Evolutionary conservation across 2,329 filamentous ascomycete genomes (phyloP).

Genomic region (Aotearoamyces nothofagi): DNA sequence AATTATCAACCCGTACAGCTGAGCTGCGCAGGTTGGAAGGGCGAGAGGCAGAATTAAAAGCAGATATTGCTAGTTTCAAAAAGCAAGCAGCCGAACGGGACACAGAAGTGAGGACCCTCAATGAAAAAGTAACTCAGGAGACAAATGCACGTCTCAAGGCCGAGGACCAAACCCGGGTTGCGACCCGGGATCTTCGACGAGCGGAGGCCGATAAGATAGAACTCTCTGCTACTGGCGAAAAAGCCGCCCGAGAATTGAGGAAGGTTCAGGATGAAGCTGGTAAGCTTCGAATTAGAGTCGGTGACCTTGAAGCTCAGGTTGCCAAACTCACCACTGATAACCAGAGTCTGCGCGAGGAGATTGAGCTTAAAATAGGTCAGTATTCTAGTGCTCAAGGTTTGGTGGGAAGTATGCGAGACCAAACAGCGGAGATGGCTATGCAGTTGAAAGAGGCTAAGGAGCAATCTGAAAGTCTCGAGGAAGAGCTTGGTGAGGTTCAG

Average conservation of each 20-base stretch:
- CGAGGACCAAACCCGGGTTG: slow-evolving; percentile 63
- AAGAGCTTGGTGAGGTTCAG: slow-evolving; percentile 82
- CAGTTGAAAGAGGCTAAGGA: slow-evolving; percentile 83
- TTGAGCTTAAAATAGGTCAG: slow-evolving; percentile 71
- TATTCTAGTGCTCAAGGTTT: slow-evolving; percentile 74
- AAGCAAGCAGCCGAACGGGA: slow-evolving; percentile 61
- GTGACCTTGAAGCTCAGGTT: slow-evolving; percentile 60
- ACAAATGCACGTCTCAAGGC: slow-evolving; percentile 54
- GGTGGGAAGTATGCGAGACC: slow-evolving; percentile 84
- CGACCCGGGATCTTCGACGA: slow-evolving; percentile 63
- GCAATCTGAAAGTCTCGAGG: slow-evolving; percentile 73
- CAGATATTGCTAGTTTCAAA: slow-evolving; percentile 56
- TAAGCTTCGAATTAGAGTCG: slow-evolving; percentile 45
- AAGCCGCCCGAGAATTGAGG: slow-evolving; percentile 51
- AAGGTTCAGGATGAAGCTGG: slow-evolving; percentile 58
- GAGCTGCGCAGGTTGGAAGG: slow-evolving; percentile 67
- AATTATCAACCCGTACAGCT: slow-evolving; percentile 42
- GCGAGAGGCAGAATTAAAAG: slow-evolving; percentile 66
- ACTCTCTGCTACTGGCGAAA: slow-evolving; percentile 57
- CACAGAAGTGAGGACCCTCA: slow-evolving; percentile 59
- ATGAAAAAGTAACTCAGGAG: slow-evolving; percentile 65
- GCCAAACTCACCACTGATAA: slow-evolving; percentile 54
- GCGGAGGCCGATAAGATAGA: slow-evolving; percentile 70
- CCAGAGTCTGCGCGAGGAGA: slow-evolving; percentile 57
- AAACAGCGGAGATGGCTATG: slow-evolving; percentile 72